These are phyloP conservation scores for Omphalotus olearius DNA, from an alignment of 1,284 basidiomycete genomes.

Conservation along the genomic window DNA sequence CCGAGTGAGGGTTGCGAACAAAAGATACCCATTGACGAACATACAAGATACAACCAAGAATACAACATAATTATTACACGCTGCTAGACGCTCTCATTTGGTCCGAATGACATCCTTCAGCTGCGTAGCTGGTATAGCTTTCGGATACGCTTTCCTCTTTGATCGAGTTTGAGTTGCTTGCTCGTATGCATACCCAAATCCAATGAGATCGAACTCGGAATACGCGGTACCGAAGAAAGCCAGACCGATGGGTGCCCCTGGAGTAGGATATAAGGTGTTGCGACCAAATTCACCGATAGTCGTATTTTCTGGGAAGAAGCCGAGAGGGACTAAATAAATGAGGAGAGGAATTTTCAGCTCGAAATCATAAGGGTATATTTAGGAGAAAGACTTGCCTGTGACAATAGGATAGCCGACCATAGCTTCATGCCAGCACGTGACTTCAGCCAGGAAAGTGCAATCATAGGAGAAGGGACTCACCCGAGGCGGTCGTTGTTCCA, in stretches of 20 bases:
- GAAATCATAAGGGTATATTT: not conserved
- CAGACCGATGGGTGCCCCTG: slow-evolving; percentile 49
- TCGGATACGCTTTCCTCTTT: slow-evolving; percentile 36
- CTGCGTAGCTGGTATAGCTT: slow-evolving; percentile 47
- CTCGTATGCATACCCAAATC: slow-evolving; percentile 51
- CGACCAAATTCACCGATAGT: slow-evolving; percentile 35
- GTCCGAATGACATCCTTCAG: slow-evolving; percentile 34
- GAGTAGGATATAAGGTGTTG: slow-evolving; percentile 46
- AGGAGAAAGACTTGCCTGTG: slow-evolving; percentile 33
- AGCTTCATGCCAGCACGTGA: slow-evolving; percentile 25
- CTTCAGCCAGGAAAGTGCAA: slow-evolving; percentile 12
- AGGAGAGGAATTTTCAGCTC: not conserved
- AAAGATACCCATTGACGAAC: no score
- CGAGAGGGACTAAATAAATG: slow-evolving; percentile 44
- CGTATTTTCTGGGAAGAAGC: slow-evolving; percentile 52
- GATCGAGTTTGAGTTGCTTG: slow-evolving; percentile 45
- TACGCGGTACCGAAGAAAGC: slow-evolving; percentile 48
- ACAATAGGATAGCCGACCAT: slow-evolving; percentile 59
- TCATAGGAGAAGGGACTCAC: slow-evolving; percentile 22
- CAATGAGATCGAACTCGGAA: slow-evolving; percentile 43
- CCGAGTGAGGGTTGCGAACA: no score
- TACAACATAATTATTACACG: no score
- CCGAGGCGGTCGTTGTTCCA: slow-evolving; percentile 44
- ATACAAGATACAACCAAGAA: no score
- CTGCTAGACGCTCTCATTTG: not conserved